Evolutionary conservation across 2,329 filamentous ascomycete genomes (phyloP).

Genomic region (Sporothrix variecibatus): DNA sequence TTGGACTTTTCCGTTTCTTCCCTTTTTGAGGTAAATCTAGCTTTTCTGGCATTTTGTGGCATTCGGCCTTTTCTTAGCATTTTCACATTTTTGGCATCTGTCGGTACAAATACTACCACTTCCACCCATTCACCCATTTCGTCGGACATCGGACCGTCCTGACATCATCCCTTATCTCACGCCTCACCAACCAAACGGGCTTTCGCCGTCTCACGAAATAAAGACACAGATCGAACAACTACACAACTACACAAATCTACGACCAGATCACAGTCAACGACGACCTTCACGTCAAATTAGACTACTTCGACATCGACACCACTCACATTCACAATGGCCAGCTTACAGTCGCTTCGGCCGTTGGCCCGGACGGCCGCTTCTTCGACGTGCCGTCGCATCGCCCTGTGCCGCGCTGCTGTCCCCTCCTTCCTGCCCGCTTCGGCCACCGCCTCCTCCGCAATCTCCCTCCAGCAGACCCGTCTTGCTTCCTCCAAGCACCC

Average conservation of each 20-base stretch:
- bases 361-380: constrained; percentile 35
- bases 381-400: not conserved
- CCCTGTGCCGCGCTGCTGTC: not conserved
- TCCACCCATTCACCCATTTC: too few relatives aligned
- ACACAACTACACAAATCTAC: too few relatives aligned
- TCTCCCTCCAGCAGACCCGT: constrained; percentile 31
- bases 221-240: not conserved
- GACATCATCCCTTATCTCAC: not conserved
- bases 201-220: not conserved
- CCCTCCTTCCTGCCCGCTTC: not conserved
- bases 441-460: not conserved
- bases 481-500: constrained; percentile 64
- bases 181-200: not conserved
- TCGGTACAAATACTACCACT: not conserved
- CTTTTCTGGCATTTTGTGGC: not conserved
- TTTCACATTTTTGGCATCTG: not conserved
- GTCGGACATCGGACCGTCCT: too few relatives aligned
- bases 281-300: not conserved
- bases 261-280: not conserved
- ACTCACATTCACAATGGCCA: constrained; percentile 41
- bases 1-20: not conserved
- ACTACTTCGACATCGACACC: not conserved
- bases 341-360: constrained; percentile 41
- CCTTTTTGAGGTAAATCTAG: not conserved
- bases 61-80: not conserved